Percentiles rank a stretch among this genome's conserved stretches.
phyloP scores from a whole-genome alignment of 2,329 filamentous ascomycete species.

The Colletotrichum sp. region DNA sequence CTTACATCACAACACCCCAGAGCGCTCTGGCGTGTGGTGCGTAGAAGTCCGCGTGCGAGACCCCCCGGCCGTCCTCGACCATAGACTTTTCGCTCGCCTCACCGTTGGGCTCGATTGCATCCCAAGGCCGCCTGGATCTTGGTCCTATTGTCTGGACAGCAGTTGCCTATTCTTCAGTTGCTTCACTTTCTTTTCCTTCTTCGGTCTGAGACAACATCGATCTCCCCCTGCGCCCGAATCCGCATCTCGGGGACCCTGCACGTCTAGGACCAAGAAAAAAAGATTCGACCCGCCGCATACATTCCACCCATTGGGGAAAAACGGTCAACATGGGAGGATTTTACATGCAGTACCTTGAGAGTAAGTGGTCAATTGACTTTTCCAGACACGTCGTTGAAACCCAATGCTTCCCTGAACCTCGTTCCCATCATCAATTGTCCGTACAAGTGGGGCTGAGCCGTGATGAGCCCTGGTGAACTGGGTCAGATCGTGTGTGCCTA shows the following conservation, averaged over 20 bases:
- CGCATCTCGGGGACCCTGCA: background rate
- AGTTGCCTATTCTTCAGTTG: constrained; percentile 25
- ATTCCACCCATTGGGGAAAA: constrained; percentile 29
- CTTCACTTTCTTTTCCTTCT: constrained; percentile 13
- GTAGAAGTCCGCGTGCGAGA: constrained; percentile 5
- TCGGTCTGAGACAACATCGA: constrained; percentile 10
- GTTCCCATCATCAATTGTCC: background rate
- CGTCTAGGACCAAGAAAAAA: background rate
- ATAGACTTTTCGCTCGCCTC: constrained; percentile 41
- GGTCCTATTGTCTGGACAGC: constrained; percentile 34
- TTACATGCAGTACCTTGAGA: constrained; percentile 77
- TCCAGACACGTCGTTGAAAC: constrained; percentile 4
- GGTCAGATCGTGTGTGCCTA: constrained; percentile 26
- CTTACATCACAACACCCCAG: constrained; percentile 17
- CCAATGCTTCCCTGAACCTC: constrained; percentile 20
- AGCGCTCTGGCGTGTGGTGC: constrained; percentile 8
- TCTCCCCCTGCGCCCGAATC: constrained; percentile 2
- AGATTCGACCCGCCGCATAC: background rate
- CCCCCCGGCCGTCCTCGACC: constrained; percentile 27
- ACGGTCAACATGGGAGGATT: constrained; percentile 63
- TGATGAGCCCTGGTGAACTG: constrained; percentile 5
- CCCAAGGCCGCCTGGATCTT: constrained; percentile 35
- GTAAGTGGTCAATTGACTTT: constrained; percentile 58
- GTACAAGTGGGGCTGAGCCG: constrained; percentile 17
- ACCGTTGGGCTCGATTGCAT: constrained; percentile 64